These are phyloP conservation scores for Cladorrhinum samala DNA, from an alignment of 495 filamentous ascomycete genomes.

Conservation along the genomic window DNA sequence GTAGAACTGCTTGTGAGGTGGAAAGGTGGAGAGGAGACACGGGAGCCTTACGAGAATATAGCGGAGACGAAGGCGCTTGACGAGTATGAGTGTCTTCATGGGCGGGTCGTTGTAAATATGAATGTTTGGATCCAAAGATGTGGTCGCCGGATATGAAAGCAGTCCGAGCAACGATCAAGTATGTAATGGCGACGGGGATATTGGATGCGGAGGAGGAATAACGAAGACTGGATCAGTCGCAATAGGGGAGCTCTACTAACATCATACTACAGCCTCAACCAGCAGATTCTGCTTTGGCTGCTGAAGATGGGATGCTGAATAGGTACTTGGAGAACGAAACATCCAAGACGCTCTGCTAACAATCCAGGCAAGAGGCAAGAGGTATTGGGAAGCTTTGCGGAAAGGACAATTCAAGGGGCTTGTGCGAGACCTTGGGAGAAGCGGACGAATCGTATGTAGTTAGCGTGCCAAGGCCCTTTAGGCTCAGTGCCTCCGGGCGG, in stretches of 20 bases:
- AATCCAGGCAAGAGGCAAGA: slow-evolving; percentile 10
- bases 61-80: slow-evolving; percentile 12
- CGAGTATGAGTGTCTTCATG: slow-evolving; percentile 15
- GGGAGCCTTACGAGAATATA: slow-evolving; percentile 11
- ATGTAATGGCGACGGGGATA: slow-evolving; percentile 32
- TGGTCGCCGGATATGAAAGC: slow-evolving; percentile 31
- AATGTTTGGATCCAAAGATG: slow-evolving; percentile 27
- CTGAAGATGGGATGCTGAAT: slow-evolving; percentile 16
- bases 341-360: slow-evolving; percentile 14
- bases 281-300: slow-evolving; percentile 13
- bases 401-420: too few relatives aligned
- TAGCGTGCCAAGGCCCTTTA: slow-evolving; percentile 13
- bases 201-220: slow-evolving; percentile 21
- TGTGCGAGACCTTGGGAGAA: not conserved
- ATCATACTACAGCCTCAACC: slow-evolving; percentile 10
- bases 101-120: slow-evolving; percentile 7
- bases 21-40: slow-evolving; percentile 16
- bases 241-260: slow-evolving; percentile 16
- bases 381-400: not conserved
- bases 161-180: slow-evolving; percentile 32
- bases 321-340: slow-evolving; percentile 16
- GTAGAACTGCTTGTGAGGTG: slow-evolving; percentile 13
- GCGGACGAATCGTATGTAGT: slow-evolving; percentile 2
- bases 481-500: slow-evolving; percentile 11
- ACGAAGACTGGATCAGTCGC: slow-evolving; percentile 1